phyloP scores from a whole-genome alignment of 2,329 filamentous ascomycete species.

The Plenodomus tracheiphilus region DNA sequence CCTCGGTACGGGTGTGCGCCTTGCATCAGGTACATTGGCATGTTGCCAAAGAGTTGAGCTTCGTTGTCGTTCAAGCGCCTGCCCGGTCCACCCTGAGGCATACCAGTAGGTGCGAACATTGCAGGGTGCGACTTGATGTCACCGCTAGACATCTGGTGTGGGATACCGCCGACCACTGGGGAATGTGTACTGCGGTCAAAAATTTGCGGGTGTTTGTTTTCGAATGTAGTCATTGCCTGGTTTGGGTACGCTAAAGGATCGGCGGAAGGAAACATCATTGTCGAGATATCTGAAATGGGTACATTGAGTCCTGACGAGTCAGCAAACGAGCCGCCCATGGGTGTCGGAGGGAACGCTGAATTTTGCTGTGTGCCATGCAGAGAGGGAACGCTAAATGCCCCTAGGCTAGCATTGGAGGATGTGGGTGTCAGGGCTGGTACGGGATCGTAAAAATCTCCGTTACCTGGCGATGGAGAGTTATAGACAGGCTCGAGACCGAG shows the following conservation, averaged over 20 bases:
- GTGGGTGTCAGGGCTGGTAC: constrained; percentile 39
- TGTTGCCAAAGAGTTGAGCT: constrained; percentile 70
- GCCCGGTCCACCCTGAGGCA: constrained; percentile 14
- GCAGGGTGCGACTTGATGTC: constrained; percentile 34
- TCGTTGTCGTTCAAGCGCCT: constrained; percentile 61
- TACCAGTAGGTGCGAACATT: constrained; percentile 24
- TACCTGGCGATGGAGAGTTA: constrained; percentile 29
- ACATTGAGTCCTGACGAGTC: constrained; percentile 44
- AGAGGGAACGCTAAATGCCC: constrained; percentile 28
- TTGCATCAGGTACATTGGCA: constrained; percentile 72
- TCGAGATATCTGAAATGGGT: constrained; percentile 68
- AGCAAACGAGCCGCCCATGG: constrained; percentile 33
- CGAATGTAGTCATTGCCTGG: constrained; percentile 67
- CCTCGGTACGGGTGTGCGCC: constrained; percentile 32
- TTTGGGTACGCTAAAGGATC: constrained; percentile 81
- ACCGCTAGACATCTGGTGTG: constrained; percentile 25
- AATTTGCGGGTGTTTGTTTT: constrained; percentile 45
- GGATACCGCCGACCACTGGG: constrained; percentile 19
- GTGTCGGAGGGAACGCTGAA: constrained; percentile 34
- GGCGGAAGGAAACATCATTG: constrained; percentile 78
- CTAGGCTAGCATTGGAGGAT: constrained; percentile 34
- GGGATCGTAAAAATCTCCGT: constrained; percentile 34
- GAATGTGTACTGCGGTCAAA: constrained; percentile 31
- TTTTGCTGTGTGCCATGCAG: constrained; percentile 30
- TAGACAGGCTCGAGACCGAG: constrained; percentile 33